phyloP scores from a whole-genome alignment of 768 basidiomycete species.

The Podaxis sp. region DNA sequence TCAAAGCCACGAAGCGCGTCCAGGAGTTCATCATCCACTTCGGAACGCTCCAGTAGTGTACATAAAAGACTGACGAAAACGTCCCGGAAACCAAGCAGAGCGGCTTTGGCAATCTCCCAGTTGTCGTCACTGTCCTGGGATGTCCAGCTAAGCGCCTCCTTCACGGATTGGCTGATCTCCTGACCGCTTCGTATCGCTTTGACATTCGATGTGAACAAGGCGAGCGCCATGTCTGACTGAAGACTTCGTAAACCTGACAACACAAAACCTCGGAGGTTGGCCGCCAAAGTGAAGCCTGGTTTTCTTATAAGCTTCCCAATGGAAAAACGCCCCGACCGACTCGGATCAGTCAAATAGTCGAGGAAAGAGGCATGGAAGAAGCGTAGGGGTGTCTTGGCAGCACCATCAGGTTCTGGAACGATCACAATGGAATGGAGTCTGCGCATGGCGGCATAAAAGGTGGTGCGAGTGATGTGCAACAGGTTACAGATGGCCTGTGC shows the following conservation, averaged over 20 bases:
- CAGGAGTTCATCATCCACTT: neutral
- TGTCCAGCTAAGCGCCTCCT: neutral
- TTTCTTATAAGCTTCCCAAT: constrained; percentile 18
- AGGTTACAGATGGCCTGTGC: neutral
- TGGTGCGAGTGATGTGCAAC: neutral
- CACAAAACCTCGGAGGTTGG: too few relatives aligned
- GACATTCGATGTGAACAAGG: too few relatives aligned
- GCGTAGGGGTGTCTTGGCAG: neutral
- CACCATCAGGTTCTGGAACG: neutral
- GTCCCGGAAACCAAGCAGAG: neutral
- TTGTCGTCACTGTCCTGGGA: neutral
- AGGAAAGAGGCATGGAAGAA: neutral
- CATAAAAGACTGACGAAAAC: neutral
- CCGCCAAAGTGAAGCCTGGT: too few relatives aligned
- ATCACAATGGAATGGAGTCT: neutral
- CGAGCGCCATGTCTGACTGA: too few relatives aligned
- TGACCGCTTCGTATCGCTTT: neutral
- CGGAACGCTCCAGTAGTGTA: neutral
- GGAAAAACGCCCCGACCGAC: constrained; percentile 27
- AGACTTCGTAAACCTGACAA: too few relatives aligned
- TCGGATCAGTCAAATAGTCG: neutral
- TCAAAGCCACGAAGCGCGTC: neutral
- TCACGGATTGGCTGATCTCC: neutral
- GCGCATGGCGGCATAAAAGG: neutral
- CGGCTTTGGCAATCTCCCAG: neutral